A percentile compares a stretch with the other conserved stretches of the same genome.
phyloP scores from a whole-genome alignment of 2,329 filamentous ascomycete species.

The Dothideomycetes sp. region DNA sequence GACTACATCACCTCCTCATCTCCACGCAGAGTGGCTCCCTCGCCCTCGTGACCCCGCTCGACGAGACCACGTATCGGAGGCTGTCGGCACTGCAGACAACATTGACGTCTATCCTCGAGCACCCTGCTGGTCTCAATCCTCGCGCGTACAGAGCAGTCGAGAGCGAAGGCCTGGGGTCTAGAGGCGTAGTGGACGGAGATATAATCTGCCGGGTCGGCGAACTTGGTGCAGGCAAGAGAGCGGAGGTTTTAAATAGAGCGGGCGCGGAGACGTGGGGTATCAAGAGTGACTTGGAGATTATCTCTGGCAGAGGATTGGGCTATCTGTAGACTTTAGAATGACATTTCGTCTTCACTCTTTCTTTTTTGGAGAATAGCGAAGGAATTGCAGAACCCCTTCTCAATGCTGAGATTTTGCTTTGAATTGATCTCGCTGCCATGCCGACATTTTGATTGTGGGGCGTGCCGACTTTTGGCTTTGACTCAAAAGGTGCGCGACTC shows the following conservation, averaged over 20 bases:
- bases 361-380: too few species aligned
- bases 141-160: constrained; percentile 58
- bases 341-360: too few species aligned
- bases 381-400: too few species aligned
- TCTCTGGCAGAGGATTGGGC: constrained; percentile 53
- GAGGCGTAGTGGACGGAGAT: constrained; percentile 68
- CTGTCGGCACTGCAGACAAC: constrained; percentile 73
- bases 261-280: constrained; percentile 59
- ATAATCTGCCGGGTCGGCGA: constrained; percentile 66
- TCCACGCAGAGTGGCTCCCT: constrained; percentile 68
- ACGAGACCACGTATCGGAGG: constrained; percentile 72
- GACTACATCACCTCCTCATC: constrained; percentile 49
- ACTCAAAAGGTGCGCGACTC: too few species aligned
- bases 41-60: constrained; percentile 63
- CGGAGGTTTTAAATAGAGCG: constrained; percentile 63
- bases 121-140: constrained; percentile 72
- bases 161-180: constrained; percentile 36
- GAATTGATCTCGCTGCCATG: too few species aligned
- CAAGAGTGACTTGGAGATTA: constrained; percentile 55
- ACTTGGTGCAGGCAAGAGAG: constrained; percentile 57
- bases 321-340: constrained; percentile 38
- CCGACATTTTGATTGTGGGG: too few species aligned
- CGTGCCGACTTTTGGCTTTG: too few species aligned
- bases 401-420: too few species aligned
- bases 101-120: constrained; percentile 63